Base-by-base conservation (phyloP, 768 basidiomycete genomes). In the Psilocybe cyanescens region DNA sequence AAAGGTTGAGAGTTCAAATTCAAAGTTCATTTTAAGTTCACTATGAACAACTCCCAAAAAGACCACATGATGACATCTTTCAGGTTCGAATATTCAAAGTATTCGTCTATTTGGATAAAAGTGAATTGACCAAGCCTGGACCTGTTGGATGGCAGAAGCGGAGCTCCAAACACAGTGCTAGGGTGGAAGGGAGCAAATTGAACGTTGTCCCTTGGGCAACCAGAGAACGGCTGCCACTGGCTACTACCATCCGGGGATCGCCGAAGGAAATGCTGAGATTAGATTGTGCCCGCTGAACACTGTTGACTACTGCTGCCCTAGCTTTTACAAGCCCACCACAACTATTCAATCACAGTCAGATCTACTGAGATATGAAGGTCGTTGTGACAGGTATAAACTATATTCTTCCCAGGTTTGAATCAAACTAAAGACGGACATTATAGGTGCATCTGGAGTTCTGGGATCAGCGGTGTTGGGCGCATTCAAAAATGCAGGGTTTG, bases 391-490 rank as follows among this genome's bases (percentile, higher is more conserved):
- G 88, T 80, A 37, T 29, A 49, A 59, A 39, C 16, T 37, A 52
- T 41, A 24, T 51, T 35, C 17, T 45, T 48, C 33, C 14, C 19
- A 17, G 49, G 28, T 47, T 24, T 8, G 33, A 51, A 5, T 28
- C 31, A 9, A 31, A 37, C 17, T 45, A 51, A 57, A 41, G 19
- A 28, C 17, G 6, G 37, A 51, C 50, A 14, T 47, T 39, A 16
- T 75, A 95, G 95, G 95, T 64, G 95, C 95, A 58, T 96, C 94
- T 37, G 97, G 97, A 30, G 84, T 98, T 8, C 85, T 99, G 9
- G 97, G 97, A 8, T 79, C 89, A 6, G 92, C 92, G 0, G 85
- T 97, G 8, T 84, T 83, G 70, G 71, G 78, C 28, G 87, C 90
- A 2, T 94, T 95, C 79, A 78, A 80, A 39, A 67, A 68, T 9